Percentiles rank a stretch among this genome's conserved stretches.
Conservation (phyloP, 257 asterid genomes). For the Plantago elongata region DNA sequence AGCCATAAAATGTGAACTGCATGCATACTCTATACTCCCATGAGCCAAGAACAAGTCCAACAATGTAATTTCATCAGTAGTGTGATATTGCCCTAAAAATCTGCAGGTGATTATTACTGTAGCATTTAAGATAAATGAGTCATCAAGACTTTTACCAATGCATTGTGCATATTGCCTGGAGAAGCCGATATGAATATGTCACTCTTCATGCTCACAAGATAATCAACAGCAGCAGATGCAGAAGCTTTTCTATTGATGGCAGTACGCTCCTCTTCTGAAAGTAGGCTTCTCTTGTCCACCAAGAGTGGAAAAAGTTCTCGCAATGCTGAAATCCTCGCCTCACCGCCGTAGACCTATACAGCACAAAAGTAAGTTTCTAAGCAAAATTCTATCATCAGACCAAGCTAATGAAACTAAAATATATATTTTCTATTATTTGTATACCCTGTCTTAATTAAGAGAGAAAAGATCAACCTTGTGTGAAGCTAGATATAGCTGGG, state of each 20-base stretch:
- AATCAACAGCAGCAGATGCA: conserved; percentile 86
- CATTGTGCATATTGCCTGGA: conserved; percentile 98
- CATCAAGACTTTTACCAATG: conserved; percentile 49
- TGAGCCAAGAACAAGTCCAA: background rate
- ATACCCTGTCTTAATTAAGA: background rate
- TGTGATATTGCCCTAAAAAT: background rate
- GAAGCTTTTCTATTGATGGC: conserved; percentile 86
- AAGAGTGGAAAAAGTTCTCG: conserved; percentile 77
- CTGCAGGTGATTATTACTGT: background rate
- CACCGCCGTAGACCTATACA: conserved; percentile 91
- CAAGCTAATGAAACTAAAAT: background rate
- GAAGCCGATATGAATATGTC: conserved; percentile 95
- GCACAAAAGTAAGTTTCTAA: background rate
- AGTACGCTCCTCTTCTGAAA: conserved; percentile 87
- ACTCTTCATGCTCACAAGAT: conserved; percentile 89
- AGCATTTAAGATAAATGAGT: background rate
- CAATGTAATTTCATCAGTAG: background rate
- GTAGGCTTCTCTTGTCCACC: conserved; percentile 87
- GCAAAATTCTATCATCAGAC: background rate
- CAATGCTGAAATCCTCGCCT: conserved; percentile 72
- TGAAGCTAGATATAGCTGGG: conserved; percentile 89
- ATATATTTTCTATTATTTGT: background rate
- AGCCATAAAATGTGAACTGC: background rate
- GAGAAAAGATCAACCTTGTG: conserved; percentile 59
- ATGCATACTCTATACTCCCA: background rate